Conservation (phyloP, 495 filamentous ascomycete species). For the Lindgomyces ingoldianus region DNA sequence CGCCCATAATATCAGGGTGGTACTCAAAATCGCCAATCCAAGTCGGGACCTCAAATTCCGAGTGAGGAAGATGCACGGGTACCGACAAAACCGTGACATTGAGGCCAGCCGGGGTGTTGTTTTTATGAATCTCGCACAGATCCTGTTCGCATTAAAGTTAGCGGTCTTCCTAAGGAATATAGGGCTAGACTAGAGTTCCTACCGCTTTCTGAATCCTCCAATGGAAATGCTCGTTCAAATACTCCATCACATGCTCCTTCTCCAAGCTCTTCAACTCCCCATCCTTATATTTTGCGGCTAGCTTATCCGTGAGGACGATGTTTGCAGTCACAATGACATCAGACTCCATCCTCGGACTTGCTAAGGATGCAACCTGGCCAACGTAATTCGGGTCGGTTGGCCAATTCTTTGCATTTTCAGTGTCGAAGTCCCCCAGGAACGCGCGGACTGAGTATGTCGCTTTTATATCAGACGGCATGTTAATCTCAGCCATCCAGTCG, state of each 20-base stretch:
- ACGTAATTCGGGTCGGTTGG: conserved; percentile 29
- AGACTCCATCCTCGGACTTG: conserved; percentile 1
- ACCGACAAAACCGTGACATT: conserved; percentile 24
- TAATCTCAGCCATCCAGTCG: conserved; percentile 27
- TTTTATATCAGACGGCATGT: conserved; percentile 24
- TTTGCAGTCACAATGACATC: conserved; percentile 20
- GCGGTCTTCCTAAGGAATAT: no score
- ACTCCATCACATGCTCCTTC: conserved; percentile 2
- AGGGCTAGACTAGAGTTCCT: neutral
- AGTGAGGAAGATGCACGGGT: conserved; percentile 17
- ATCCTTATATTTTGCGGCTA: conserved; percentile 13
- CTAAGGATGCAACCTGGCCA: conserved; percentile 15
- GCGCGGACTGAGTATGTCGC: conserved; percentile 19
- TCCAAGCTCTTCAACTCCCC: conserved; percentile 18
- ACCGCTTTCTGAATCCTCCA: conserved; percentile 16
- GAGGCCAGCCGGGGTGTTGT: conserved; percentile 3
- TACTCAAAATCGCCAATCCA: conserved; percentile 19
- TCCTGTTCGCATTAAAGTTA: neutral
- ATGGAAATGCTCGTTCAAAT: conserved; percentile 21
- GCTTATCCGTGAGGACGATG: conserved; percentile 16
- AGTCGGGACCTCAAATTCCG: conserved; percentile 9
- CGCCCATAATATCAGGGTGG: conserved; percentile 9
- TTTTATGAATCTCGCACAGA: conserved; percentile 6
- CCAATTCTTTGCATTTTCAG: conserved; percentile 14
- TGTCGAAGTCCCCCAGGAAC: conserved; percentile 17